Evolutionary conservation across 2,329 filamentous ascomycete genomes (phyloP), one percentile per base, ranked within the genome.

Genomic region (Ophioceras dolichostomum): DNA sequence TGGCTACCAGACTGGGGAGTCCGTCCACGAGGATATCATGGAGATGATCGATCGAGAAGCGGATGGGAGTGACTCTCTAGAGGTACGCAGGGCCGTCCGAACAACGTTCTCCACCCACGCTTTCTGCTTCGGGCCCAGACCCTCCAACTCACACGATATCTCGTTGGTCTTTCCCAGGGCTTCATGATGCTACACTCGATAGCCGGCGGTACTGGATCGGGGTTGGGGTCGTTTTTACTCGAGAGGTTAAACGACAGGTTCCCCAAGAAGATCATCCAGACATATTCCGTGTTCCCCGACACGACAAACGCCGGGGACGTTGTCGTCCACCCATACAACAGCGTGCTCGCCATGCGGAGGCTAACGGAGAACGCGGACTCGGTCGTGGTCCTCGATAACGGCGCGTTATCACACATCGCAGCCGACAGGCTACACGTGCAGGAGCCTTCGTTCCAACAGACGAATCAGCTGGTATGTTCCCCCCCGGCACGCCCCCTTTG

Each of bases 141-240:
- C n/a, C n/a, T n/a, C n/a, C n/a, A n/a, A n/a, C n/a, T n/a, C n/a
- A n/a, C n/a, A n/a, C n/a, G n/a, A n/a, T n/a, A n/a, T n/a, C n/a
- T 5, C 8, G 17, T 9, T 33, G n/a, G 16, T 13, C 14, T 13
- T 8, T 17, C 17, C 31, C 40, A 84, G 75, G 91, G 91, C 28
- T 98, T 98, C 65, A 98, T 98, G 91, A 77, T 98, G 60, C 71
- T 98, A 45, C 91, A 98, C 58, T 96, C 91, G 3, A 98, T 98
- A 53, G 93, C 91, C 31, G 91, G 91, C 43, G 91, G 91, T 40
- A 98, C 91, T 14, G 91, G 91, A 8, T 95, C 88, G 17, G 91
- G 91, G n/a, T 63, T 98, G 32, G 91, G 91, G 18, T 94, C 87
- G 20, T 98, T 93, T 54, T 73, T 98, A 43, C 76, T 98, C 14